These are phyloP conservation scores for Auricularia auricula-judae DNA, from an alignment of 768 basidiomycete genomes.

Conservation along the genomic window DNA sequence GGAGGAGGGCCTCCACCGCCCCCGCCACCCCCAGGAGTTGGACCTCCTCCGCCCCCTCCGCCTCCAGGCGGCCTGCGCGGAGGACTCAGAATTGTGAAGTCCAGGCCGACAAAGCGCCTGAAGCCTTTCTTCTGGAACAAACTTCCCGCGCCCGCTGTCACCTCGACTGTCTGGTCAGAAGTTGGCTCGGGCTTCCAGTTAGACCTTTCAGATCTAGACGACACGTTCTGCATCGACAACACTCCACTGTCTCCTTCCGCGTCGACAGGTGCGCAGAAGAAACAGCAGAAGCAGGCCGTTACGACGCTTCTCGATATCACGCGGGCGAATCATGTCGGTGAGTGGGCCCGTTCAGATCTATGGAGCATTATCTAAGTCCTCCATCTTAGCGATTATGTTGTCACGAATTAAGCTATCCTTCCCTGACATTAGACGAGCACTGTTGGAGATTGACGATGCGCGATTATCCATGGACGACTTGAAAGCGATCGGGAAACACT, in stretches of 20 bases:
- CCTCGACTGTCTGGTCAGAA: constrained; percentile 64
- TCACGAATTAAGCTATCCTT: constrained; percentile 58
- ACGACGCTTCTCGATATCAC: constrained; percentile 70
- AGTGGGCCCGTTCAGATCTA: constrained; percentile 10
- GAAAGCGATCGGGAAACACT: constrained; percentile 57
- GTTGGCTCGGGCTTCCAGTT: constrained; percentile 30
- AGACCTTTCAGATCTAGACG: constrained; percentile 60
- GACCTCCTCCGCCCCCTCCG: not conserved
- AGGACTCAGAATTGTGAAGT: constrained; percentile 19
- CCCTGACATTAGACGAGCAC: constrained; percentile 54
- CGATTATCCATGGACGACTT: constrained; percentile 64
- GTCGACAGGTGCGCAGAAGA: constrained; percentile 23
- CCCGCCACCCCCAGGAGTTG: constrained; percentile 22
- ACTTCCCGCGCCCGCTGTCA: constrained; percentile 31
- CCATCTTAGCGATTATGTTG: constrained; percentile 65
- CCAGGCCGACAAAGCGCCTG: constrained; percentile 42
- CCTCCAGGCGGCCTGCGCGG: constrained; percentile 13
- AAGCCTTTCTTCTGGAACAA: constrained; percentile 94
- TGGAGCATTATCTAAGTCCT: too few relatives aligned
- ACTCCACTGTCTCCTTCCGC: constrained; percentile 29
- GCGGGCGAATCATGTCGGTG: constrained; percentile 76
- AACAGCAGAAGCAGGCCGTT: constrained; percentile 39
- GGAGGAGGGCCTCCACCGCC: constrained; percentile 24
- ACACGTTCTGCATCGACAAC: constrained; percentile 56
- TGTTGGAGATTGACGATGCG: constrained; percentile 62